These are phyloP conservation scores for Calonectria pteridis DNA, from an alignment of 2,329 filamentous ascomycete species.

Conservation along the genomic window DNA sequence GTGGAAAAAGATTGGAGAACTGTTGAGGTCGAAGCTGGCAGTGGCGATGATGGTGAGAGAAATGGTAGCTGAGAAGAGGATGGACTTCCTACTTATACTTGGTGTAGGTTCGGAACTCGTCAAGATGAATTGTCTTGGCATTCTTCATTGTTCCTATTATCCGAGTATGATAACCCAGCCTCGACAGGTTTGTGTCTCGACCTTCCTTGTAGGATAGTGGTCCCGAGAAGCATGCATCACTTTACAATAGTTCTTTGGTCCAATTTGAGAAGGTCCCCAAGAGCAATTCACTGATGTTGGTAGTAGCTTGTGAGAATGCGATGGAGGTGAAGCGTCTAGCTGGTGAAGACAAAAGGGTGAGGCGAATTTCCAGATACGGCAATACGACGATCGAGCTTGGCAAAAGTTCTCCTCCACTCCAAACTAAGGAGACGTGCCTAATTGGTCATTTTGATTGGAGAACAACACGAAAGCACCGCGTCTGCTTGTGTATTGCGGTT, in stretches of 20 bases:
- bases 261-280: slow-evolving; percentile 19
- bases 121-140: neutral
- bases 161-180: neutral
- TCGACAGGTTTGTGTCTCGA: neutral
- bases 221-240: slow-evolving; percentile 3
- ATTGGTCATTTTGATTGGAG: neutral
- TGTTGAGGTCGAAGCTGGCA: neutral
- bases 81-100: neutral
- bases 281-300: neutral
- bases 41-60: neutral
- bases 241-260: slow-evolving; percentile 2
- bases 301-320: neutral
- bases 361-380: neutral
- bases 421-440: neutral
- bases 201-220: slow-evolving; percentile 4
- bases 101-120: neutral
- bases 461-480: neutral
- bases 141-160: neutral
- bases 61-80: neutral
- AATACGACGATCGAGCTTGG: neutral
- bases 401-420: neutral
- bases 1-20: neutral
- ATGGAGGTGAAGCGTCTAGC: neutral
- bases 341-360: neutral
- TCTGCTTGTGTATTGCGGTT: neutral